Percentiles rank a stretch among this genome's conserved stretches.
Conservation (phyloP, 805 yeast species). For the Cyberlindnera japonica region DNA sequence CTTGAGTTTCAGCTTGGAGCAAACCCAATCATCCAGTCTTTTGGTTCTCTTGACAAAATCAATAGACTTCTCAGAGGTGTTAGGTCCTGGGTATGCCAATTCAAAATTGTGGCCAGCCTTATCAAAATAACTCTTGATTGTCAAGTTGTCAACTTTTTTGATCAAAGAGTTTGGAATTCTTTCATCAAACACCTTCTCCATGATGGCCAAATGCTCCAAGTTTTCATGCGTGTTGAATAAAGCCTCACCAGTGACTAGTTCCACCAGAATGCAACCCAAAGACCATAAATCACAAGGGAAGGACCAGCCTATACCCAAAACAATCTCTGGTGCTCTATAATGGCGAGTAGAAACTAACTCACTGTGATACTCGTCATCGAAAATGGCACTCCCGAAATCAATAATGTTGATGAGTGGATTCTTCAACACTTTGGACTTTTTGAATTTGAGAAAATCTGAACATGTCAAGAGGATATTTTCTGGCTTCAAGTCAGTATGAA, state of each 20-base stretch:
- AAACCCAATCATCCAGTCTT: conserved; percentile 42
- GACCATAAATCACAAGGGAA: conserved; percentile 98
- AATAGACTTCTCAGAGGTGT: conserved; percentile 36
- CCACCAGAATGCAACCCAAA: conserved; percentile 88
- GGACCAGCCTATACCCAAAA: conserved; percentile 94
- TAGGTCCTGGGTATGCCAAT: conserved; percentile 36
- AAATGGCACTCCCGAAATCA: conserved; percentile 97
- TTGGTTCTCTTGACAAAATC: conserved; percentile 38
- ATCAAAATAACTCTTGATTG: conserved; percentile 12
- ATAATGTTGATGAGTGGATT: conserved; percentile 85
- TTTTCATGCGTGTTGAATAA: conserved; percentile 93
- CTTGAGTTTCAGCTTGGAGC: conserved; percentile 31
- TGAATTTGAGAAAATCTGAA: conserved; percentile 23
- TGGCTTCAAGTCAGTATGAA: conserved; percentile 96
- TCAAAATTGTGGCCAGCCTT: conserved; percentile 14
- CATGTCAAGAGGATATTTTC: conserved; percentile 66
- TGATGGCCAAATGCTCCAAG: conserved; percentile 90
- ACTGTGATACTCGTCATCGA: conserved; percentile 90
- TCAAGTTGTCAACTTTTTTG: conserved; percentile 23
- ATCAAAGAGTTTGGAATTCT: conserved; percentile 39
- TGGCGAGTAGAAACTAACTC: conserved; percentile 92
- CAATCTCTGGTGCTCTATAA: conserved; percentile 95
- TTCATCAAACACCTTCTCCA: conserved; percentile 71
- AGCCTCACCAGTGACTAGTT: conserved; percentile 90
- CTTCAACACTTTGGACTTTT: conserved; percentile 45